Percentiles rank a stretch among this genome's conserved stretches.
These are phyloP conservation scores for Fusarium falciforme DNA, from an alignment of 2,329 filamentous ascomycete species.

Conservation along the genomic window DNA sequence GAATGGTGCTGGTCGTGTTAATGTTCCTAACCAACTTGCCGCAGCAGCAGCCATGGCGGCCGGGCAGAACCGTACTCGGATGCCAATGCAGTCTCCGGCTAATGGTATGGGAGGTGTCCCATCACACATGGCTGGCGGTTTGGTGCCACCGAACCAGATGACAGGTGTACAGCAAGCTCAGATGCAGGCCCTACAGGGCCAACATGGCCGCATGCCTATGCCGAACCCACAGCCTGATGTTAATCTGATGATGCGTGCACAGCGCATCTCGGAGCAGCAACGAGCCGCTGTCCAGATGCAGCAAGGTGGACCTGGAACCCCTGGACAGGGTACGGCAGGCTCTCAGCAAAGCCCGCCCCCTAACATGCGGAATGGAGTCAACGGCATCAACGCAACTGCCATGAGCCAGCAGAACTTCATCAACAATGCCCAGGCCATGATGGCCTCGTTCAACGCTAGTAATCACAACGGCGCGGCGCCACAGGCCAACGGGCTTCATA, in stretches of 20 bases:
- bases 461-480: slow-evolving; percentile 57
- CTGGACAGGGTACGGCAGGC: slow-evolving; percentile 42
- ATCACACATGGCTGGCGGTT: slow-evolving; percentile 63
- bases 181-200: slow-evolving; percentile 68
- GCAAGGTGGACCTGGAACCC: slow-evolving; percentile 50
- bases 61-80: slow-evolving; percentile 61
- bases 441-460: slow-evolving; percentile 60
- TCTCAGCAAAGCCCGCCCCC: slow-evolving; percentile 58
- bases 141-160: slow-evolving; percentile 68
- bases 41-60: slow-evolving; percentile 55
- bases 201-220: slow-evolving; percentile 71
- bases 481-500: slow-evolving; percentile 58
- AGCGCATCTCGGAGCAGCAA: slow-evolving; percentile 75
- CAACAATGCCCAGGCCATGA: slow-evolving; percentile 64
- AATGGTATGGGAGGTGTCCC: slow-evolving; percentile 62
- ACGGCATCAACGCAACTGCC: slow-evolving; percentile 50
- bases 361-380: slow-evolving; percentile 52
- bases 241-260: slow-evolving; percentile 70
- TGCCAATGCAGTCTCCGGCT: slow-evolving; percentile 65
- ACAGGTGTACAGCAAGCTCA: slow-evolving; percentile 76
- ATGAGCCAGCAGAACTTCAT: slow-evolving; percentile 65
- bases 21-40: slow-evolving; percentile 58
- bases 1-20: slow-evolving; percentile 51
- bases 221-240: slow-evolving; percentile 59
- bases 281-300: slow-evolving; percentile 63